Base-by-base conservation (phyloP, 306 rosid species). In the Canavalia ensiformis region DNA sequence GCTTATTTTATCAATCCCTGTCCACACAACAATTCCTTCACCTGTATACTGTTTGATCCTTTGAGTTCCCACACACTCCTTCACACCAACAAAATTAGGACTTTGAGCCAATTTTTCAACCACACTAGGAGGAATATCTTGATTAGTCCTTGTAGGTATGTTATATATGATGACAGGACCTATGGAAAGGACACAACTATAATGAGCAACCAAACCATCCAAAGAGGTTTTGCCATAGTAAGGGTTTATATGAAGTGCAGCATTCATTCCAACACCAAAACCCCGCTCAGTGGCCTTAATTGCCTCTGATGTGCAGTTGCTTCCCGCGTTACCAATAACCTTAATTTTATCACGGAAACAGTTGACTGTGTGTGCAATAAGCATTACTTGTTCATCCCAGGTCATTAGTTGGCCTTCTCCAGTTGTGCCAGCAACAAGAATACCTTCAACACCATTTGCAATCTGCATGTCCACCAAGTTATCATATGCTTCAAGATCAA, bases 181-280 rank as follows among this genome's bases (percentile, higher is more conserved):
- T 88, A 95, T 91, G 18, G 94, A 86, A 55, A 95, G 77, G 42
- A 92, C 92, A 66, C 86, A 82, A 0, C 88, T 81, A 1, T 91
- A 93, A 84, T 92, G 99, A 13, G 94, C 79, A 62, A 93, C 65
- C 76, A 92, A 60, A 35, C 97, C 99, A 29, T 89, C 90, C 76
- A 84, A 46, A 41, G 99, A 95, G 67, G 97, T 95, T 87, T 89
- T 95, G 0, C 99, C 99, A 60, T 95, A 92, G 85, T 95, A 95
- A 50, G 99, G 99, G 83, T 93, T 95, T 79, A 92, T 95, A 78
- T 95, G 97, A 68, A 95, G 95, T 35, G 99, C 95, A n/a, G 95
- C 99, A 75, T 95, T 92, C 99, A 93, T 95, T 81, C 97, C 99
- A 74, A 95, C 99, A 1, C 97, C 97, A 87, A 93, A 95, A 37